These are phyloP conservation scores for Ceratocystiopsis brevicomis DNA, from an alignment of 2,329 filamentous ascomycete species.

Conservation along the genomic window DNA sequence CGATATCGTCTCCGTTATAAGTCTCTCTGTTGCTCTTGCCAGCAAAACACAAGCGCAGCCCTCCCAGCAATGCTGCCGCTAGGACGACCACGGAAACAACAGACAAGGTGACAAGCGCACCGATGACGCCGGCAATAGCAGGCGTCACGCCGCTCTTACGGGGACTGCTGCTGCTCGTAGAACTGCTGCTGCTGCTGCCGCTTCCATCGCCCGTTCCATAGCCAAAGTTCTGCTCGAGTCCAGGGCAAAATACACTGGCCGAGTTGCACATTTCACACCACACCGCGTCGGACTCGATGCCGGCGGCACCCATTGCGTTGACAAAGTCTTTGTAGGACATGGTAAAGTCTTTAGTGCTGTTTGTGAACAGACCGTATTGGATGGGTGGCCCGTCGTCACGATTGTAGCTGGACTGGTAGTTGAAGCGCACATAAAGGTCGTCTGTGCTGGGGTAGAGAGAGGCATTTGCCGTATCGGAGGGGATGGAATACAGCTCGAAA, in stretches of 20 bases:
- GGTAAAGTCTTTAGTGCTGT: constrained; percentile 14
- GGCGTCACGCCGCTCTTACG: constrained; percentile 14
- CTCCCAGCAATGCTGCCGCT: constrained; percentile 7
- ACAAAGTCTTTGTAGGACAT: constrained; percentile 23
- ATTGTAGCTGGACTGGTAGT: constrained; percentile 31
- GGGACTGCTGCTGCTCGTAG: neutral
- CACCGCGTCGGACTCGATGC: constrained; percentile 14
- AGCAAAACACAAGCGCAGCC: constrained; percentile 14
- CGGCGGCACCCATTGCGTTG: constrained; percentile 17
- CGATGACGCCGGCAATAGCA: constrained; percentile 26
- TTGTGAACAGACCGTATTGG: constrained; percentile 23
- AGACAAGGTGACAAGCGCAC: constrained; percentile 22
- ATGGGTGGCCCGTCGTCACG: constrained; percentile 14
- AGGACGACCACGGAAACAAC: constrained; percentile 13
- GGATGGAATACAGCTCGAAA: constrained; percentile 42
- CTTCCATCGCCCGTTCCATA: neutral
- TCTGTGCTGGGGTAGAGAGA: constrained; percentile 14
- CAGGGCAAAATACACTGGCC: constrained; percentile 20
- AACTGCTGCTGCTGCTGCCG: neutral
- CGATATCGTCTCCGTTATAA: neutral
- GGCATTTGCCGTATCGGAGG: constrained; percentile 3
- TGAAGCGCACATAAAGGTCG: constrained; percentile 34
- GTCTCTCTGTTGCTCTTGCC: neutral
- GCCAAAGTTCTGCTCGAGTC: constrained; percentile 4
- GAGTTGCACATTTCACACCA: constrained; percentile 28